phyloP scores from a whole-genome alignment of 2,329 filamentous ascomycete species.

The Blumeria graminis region DNA sequence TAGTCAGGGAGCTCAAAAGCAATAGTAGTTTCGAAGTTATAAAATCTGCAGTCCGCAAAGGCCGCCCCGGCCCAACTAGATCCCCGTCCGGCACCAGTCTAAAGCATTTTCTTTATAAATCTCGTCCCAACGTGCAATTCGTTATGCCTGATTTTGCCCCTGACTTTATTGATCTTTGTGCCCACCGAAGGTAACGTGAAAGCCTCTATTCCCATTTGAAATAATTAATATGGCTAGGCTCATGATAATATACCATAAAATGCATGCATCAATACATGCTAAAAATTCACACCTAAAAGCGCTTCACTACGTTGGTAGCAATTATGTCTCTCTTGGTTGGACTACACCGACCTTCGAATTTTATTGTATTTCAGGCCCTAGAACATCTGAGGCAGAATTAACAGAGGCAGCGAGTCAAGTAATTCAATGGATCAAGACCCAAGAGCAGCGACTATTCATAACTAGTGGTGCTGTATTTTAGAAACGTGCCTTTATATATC shows the following conservation, averaged over 20 bases:
- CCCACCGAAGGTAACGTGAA: conserved; percentile 29
- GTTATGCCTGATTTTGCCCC: conserved; percentile 65
- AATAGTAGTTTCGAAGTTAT: conserved; percentile 57
- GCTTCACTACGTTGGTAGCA: conserved; percentile 51
- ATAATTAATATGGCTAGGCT: conserved; percentile 22
- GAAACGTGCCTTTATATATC: neutral
- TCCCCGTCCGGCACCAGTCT: conserved; percentile 61
- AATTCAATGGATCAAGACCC: conserved; percentile 71
- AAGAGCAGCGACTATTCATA: conserved; percentile 88
- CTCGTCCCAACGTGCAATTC: conserved; percentile 82
- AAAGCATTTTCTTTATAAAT: conserved; percentile 91
- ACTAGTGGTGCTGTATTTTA: conserved; percentile 79
- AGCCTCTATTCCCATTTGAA: conserved; percentile 5
- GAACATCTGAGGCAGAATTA: conserved; percentile 36
- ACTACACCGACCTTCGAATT: conserved; percentile 78
- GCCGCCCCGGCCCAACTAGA: conserved; percentile 47
- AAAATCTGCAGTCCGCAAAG: conserved; percentile 40
- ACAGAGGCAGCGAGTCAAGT: conserved; percentile 74
- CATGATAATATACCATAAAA: conserved; percentile 61
- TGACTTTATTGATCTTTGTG: conserved; percentile 34
- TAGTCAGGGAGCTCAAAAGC: conserved; percentile 44
- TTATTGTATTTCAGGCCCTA: conserved; percentile 77
- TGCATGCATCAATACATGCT: conserved; percentile 68
- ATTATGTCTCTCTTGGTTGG: conserved; percentile 69
- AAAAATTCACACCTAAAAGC: conserved; percentile 72